These are phyloP conservation scores for Rhizopogon rudus DNA, from an alignment of 768 basidiomycete genomes.

Conservation along the genomic window DNA sequence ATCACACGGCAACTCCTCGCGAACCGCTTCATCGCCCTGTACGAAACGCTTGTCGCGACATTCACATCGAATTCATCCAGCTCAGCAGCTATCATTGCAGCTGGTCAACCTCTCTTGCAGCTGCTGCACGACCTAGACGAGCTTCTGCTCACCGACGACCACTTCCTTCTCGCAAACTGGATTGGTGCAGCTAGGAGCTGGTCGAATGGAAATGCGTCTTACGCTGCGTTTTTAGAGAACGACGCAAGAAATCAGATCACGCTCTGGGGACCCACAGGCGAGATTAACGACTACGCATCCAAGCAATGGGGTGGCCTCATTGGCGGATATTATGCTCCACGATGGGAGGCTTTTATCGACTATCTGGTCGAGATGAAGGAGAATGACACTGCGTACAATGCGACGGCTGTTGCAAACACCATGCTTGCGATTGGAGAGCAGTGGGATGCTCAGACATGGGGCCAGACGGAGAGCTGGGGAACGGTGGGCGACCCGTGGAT, in stretches of 20 bases:
- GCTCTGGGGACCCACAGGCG: constrained; percentile 36
- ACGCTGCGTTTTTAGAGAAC: constrained; percentile 32
- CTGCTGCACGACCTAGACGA: constrained; percentile 31
- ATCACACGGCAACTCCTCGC: constrained; percentile 34
- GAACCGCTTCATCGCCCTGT: constrained; percentile 32
- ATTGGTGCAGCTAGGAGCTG: constrained; percentile 28
- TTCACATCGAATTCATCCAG: constrained; percentile 22
- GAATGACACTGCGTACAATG: constrained; percentile 25
- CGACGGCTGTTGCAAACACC: constrained; percentile 12
- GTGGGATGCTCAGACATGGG: constrained; percentile 24
- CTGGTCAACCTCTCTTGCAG: constrained; percentile 22
- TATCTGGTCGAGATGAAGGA: constrained; percentile 27
- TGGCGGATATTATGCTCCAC: constrained; percentile 27
- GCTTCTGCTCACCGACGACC: constrained; percentile 25
- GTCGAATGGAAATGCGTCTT: constrained; percentile 24
- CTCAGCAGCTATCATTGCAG: constrained; percentile 15
- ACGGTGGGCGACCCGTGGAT: constrained; percentile 17
- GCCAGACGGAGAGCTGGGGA: constrained; percentile 8
- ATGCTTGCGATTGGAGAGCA: constrained; percentile 30
- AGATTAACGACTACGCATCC: constrained; percentile 40
- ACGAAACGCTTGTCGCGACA: constrained; percentile 23
- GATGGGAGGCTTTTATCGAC: constrained; percentile 31
- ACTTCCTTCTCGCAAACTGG: constrained; percentile 33
- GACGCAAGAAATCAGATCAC: constrained; percentile 38
- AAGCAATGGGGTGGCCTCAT: constrained; percentile 39